Evolutionary conservation across 345 rosid genomes (phyloP).

Genomic region (Hibiscus syriacus): DNA sequence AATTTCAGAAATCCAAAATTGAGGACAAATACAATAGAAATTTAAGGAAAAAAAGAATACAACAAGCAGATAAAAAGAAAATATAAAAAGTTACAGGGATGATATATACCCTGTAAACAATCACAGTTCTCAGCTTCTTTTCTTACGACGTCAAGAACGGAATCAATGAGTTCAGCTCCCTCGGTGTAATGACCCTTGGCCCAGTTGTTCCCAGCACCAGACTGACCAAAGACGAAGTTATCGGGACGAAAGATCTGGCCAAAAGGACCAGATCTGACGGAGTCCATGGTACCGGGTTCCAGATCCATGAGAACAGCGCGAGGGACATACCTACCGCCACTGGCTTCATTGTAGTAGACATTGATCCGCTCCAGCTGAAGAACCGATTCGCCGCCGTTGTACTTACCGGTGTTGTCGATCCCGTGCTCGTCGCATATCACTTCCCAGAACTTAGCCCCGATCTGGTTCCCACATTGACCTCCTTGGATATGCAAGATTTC

Average conservation of each 20-base stretch:
- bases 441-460: constrained; percentile 13
- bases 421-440: constrained; percentile 11
- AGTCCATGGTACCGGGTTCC: constrained; percentile 13
- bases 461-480: constrained; percentile 17
- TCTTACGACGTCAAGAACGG: constrained; percentile 14
- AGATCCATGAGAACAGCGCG: constrained; percentile 16
- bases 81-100: background rate
- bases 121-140: constrained; percentile 16
- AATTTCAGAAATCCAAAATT: background rate
- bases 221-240: constrained; percentile 13
- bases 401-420: constrained; percentile 9
- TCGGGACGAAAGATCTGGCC: constrained; percentile 14
- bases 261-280: constrained; percentile 13
- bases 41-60: background rate
- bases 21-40: background rate
- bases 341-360: constrained; percentile 15
- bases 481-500: constrained; percentile 16
- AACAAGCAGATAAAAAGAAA: background rate
- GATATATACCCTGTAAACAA: constrained; percentile 9
- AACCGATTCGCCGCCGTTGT: constrained; percentile 9
- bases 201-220: constrained; percentile 16
- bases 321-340: constrained; percentile 11
- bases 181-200: constrained; percentile 12
- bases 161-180: constrained; percentile 15
- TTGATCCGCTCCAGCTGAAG: constrained; percentile 11